Percentiles rank a stretch among this genome's conserved stretches.
These are phyloP conservation scores for Nidularia pulvinata DNA, from an alignment of 768 basidiomycete genomes.

Conservation along the genomic window DNA sequence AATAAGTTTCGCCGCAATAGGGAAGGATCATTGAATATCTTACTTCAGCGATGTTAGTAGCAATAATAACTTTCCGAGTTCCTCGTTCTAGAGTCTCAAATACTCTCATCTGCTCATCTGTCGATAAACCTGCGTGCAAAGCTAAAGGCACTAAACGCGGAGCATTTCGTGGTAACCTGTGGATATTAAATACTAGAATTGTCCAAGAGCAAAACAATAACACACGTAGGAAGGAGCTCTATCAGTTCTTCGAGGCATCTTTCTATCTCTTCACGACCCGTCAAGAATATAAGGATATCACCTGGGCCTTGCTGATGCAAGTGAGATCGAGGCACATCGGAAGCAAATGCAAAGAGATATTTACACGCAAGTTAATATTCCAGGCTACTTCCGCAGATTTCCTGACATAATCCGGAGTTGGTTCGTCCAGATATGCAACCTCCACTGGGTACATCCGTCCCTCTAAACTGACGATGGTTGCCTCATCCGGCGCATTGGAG, in stretches of 20 bases:
- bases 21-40: slow-evolving; percentile 2
- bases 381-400: slow-evolving; percentile 84
- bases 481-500: slow-evolving; percentile 61
- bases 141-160: slow-evolving; percentile 67
- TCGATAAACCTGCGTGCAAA: slow-evolving; percentile 87
- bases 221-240: slow-evolving; percentile 75
- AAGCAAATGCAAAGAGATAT: slow-evolving; percentile 4
- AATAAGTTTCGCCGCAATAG: not conserved
- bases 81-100: slow-evolving; percentile 80
- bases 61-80: slow-evolving; percentile 85
- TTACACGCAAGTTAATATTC: slow-evolving; percentile 79
- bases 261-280: slow-evolving; percentile 97
- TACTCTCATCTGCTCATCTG: slow-evolving; percentile 84
- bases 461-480: slow-evolving; percentile 86
- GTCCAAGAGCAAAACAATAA: slow-evolving; percentile 1
- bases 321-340: slow-evolving; percentile 1
- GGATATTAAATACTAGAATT: not conserved
- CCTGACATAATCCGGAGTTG: slow-evolving; percentile 77
- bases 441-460: slow-evolving; percentile 97
- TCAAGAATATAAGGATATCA: slow-evolving; percentile 93
- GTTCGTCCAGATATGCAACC: slow-evolving; percentile 81
- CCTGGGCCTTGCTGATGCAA: slow-evolving; percentile 69
- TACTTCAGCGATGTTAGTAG: slow-evolving; percentile 97
- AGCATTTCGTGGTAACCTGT: slow-evolving; percentile 52
- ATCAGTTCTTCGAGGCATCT: slow-evolving; percentile 78